Conservation (phyloP, 768 basidiomycete genomes). For the Tricholoma flavovirens region DNA sequence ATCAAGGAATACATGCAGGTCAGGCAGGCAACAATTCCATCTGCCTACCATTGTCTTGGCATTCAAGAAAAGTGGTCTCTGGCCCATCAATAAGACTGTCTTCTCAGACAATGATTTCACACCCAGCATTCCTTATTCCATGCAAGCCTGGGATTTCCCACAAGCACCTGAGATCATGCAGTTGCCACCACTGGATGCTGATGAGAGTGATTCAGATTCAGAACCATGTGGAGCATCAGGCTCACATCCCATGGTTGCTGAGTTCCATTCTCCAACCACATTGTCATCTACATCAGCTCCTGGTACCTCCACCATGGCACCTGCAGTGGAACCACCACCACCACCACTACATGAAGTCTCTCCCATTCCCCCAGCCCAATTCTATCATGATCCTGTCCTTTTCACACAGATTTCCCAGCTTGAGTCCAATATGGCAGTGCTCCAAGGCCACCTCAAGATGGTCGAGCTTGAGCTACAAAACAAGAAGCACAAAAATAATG, state of each 20-base stretch:
- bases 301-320: not conserved
- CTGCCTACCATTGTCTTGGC: no score
- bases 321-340: not conserved
- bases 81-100: no score
- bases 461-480: not conserved
- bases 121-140: conserved; percentile 1
- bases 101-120: not conserved
- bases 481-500: not conserved
- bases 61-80: no score
- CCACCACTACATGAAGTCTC: not conserved
- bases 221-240: not conserved
- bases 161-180: not conserved
- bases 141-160: not conserved
- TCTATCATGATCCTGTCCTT: not conserved
- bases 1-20: no score
- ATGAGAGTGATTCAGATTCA: not conserved
- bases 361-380: not conserved
- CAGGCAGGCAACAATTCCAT: no score
- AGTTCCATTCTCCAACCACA: not conserved
- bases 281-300: not conserved
- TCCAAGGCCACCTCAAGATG: not conserved
- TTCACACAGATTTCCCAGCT: not conserved
- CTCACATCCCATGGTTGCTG: not conserved
- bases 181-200: not conserved
- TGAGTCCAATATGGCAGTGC: not conserved